Percentiles rank a stretch among this genome's conserved stretches.
Evolutionary conservation across 495 filamentous ascomycete genomes (phyloP).

Genomic region (Neurospora sp.): DNA sequence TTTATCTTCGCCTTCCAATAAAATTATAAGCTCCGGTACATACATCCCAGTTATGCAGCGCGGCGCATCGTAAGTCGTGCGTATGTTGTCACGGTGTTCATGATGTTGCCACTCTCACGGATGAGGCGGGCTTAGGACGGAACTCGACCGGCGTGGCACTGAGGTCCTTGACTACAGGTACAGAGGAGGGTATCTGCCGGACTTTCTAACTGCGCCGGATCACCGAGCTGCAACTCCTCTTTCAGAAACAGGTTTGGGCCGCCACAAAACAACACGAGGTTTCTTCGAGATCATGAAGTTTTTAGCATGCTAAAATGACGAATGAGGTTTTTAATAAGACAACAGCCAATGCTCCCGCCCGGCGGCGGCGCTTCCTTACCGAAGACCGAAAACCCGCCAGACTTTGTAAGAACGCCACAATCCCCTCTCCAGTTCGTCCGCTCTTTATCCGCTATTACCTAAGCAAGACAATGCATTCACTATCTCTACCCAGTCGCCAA

Average conservation of each 20-base stretch:
- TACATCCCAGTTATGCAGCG: neutral
- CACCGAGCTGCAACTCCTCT: neutral
- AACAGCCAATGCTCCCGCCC: neutral
- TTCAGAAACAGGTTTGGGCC: neutral
- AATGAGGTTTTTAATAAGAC: neutral
- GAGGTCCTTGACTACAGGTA: too few species aligned
- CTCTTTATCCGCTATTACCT: neutral
- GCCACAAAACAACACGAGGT: neutral
- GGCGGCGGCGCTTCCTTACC: neutral
- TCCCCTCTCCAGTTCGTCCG: neutral
- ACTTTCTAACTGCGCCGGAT: neutral
- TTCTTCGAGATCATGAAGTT: neutral
- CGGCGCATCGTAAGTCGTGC: neutral
- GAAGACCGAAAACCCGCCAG: neutral
- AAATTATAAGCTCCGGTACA: too few species aligned
- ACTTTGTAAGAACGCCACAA: neutral
- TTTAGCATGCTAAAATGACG: neutral
- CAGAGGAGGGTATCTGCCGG: too few species aligned
- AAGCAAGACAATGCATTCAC: neutral
- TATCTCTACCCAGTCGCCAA: neutral
- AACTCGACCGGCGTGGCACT: neutral
- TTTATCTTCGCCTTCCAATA: too few species aligned
- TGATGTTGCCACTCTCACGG: neutral
- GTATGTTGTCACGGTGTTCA: neutral
- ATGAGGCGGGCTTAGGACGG: neutral